Conservation (phyloP, 768 basidiomycete species). For the Fomitopsis pulvina region DNA sequence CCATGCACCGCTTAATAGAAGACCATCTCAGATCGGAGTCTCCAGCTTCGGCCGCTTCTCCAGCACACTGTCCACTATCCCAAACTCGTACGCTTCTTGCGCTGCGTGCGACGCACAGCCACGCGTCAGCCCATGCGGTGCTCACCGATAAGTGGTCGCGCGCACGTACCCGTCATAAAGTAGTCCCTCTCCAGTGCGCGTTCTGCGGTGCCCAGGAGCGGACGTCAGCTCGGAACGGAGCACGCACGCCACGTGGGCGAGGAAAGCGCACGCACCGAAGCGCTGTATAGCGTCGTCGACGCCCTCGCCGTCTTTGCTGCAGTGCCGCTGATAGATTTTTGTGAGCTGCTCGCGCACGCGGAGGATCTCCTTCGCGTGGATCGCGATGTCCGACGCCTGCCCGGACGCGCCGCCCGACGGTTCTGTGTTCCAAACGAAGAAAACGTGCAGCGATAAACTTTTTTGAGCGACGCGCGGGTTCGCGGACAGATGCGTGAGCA, state of each 20-base stretch:
- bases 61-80: slow-evolving; percentile 89
- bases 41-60: slow-evolving; percentile 65
- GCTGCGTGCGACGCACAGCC: slow-evolving; percentile 36
- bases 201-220: slow-evolving; percentile 38
- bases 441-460: too few relatives aligned
- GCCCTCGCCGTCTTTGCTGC: slow-evolving; percentile 58
- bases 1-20: too few relatives aligned
- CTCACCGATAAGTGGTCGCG: neutral
- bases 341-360: slow-evolving; percentile 81
- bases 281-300: slow-evolving; percentile 59
- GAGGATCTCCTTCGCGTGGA: slow-evolving; percentile 93
- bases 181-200: slow-evolving; percentile 90
- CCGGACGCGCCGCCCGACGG: slow-evolving; percentile 95
- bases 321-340: slow-evolving; percentile 85
- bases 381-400: slow-evolving; percentile 95
- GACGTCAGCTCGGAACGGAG: neutral
- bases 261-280: slow-evolving; percentile 56
- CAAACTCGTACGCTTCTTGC: slow-evolving; percentile 84
- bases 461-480: neutral
- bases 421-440: too few relatives aligned
- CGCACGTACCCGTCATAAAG: slow-evolving; percentile 76
- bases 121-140: neutral
- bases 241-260: slow-evolving; percentile 6
- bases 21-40: slow-evolving; percentile 2
- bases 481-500: neutral